These are phyloP conservation scores for Magnusiomyces clavatus DNA, from an alignment of 1,139 yeast genomes.

Conservation along the genomic window DNA sequence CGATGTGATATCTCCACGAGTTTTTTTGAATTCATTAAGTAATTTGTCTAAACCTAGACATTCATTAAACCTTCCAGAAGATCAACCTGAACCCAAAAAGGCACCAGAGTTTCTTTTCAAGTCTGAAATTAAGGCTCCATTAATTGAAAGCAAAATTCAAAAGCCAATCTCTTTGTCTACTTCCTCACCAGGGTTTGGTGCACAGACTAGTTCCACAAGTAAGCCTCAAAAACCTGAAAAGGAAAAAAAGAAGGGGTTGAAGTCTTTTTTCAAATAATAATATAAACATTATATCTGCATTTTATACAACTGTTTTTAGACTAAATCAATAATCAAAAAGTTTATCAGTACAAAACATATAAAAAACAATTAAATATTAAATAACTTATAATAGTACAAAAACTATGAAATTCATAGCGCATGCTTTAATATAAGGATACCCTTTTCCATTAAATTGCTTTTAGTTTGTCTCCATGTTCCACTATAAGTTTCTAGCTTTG, in stretches of 20 bases:
- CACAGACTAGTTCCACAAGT: background rate
- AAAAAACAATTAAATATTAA: too few species aligned
- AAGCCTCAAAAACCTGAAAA: slow-evolving; percentile 8
- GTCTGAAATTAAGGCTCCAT: slow-evolving; percentile 2
- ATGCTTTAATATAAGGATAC: too few species aligned
- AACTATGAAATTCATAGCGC: too few species aligned
- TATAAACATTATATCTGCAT: background rate
- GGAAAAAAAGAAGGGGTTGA: slow-evolving; percentile 17
- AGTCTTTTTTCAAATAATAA: slow-evolving; percentile 20
- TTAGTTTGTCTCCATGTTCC: too few species aligned
- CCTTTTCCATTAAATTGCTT: too few species aligned
- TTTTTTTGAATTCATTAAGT: slow-evolving; percentile 36
- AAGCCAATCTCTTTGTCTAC: background rate
- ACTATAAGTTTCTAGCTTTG: too few species aligned
- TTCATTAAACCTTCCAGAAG: slow-evolving; percentile 7
- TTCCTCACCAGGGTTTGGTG: background rate
- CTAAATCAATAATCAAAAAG: too few species aligned
- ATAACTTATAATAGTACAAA: too few species aligned
- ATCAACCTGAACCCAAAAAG: slow-evolving; percentile 2
- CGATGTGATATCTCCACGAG: slow-evolving; percentile 57
- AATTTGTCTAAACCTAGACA: slow-evolving; percentile 18
- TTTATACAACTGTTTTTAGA: background rate
- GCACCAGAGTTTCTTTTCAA: slow-evolving; percentile 12
- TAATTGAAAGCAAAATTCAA: background rate
- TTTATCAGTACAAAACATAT: too few species aligned